Evolutionary conservation across 495 filamentous ascomycete species (phyloP).

Genomic region (Cairneyella variabilis): DNA sequence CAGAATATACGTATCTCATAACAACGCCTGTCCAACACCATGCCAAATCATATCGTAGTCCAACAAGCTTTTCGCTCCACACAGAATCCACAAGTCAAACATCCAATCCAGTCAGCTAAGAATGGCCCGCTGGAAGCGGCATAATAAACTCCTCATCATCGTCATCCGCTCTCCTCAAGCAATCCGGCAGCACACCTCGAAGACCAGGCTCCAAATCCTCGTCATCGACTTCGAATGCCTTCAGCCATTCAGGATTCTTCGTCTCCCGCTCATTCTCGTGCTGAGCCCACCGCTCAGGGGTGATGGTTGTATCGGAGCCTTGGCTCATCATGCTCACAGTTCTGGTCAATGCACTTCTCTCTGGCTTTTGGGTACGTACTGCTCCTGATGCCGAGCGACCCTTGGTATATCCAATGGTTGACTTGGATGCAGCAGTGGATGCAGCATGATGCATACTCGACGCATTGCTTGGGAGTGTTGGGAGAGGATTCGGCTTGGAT

Average conservation of each 20-base stretch:
- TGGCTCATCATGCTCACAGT: constrained; percentile 35
- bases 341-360: constrained; percentile 16
- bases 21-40: too few relatives aligned
- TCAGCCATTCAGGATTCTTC: constrained; percentile 17
- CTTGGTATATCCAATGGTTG: constrained; percentile 77
- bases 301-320: constrained; percentile 46
- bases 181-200: constrained; percentile 18
- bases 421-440: constrained; percentile 62
- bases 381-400: constrained; percentile 59
- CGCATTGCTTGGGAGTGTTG: constrained; percentile 26
- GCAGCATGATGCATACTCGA: constrained; percentile 57
- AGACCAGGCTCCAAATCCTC: constrained; percentile 25
- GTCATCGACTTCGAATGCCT: constrained; percentile 25
- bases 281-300: constrained; percentile 40
- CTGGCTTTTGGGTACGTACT: constrained; percentile 27
- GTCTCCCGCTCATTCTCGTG: constrained; percentile 22
- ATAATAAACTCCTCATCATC: constrained; percentile 27
- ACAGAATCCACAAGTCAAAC: too few relatives aligned
- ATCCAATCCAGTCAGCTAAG: too few relatives aligned
- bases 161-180: constrained; percentile 14
- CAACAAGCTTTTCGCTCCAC: too few relatives aligned
- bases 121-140: constrained; percentile 7
- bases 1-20: too few relatives aligned
- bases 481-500: constrained; percentile 24
- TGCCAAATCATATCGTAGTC: too few relatives aligned